Evolutionary conservation across 257 asterid species (phyloP).

Genomic region (Petrea volubilis): DNA sequence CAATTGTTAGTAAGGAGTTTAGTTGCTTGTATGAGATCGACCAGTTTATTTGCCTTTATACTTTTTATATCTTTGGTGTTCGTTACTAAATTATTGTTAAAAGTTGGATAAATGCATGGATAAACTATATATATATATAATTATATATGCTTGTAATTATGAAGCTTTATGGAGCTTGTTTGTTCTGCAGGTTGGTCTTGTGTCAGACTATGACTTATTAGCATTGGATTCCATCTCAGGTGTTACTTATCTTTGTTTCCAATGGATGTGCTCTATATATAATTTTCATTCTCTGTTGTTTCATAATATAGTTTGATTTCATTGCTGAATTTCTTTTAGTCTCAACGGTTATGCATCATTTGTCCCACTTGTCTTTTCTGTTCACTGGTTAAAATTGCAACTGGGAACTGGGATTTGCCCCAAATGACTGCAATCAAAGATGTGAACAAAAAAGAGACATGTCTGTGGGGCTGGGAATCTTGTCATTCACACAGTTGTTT

Average conservation of each 20-base stretch:
- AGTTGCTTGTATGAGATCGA: no score
- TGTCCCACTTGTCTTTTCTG: background rate
- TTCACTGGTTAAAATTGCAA: background rate
- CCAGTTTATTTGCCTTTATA: no score
- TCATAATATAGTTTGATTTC: background rate
- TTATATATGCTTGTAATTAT: background rate
- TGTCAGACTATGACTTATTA: constrained; percentile 79
- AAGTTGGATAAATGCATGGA: background rate
- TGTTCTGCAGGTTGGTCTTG: constrained; percentile 78
- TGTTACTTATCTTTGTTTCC: constrained; percentile 14
- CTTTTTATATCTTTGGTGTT: background rate
- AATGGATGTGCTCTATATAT: background rate
- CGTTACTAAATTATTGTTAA: background rate
- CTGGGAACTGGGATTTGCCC: background rate
- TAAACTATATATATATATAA: background rate
- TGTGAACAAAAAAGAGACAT: background rate
- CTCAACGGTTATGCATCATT: background rate
- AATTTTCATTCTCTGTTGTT: background rate
- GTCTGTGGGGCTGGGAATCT: background rate
- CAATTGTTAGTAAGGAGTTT: no score
- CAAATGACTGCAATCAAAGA: background rate
- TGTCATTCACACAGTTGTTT: background rate
- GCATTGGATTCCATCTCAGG: constrained; percentile 91
- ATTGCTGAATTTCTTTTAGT: background rate
- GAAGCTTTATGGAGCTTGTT: constrained; percentile 20